These are phyloP conservation scores for Epichloe bromicola DNA, from an alignment of 2,329 filamentous ascomycete genomes.

Conservation along the genomic window DNA sequence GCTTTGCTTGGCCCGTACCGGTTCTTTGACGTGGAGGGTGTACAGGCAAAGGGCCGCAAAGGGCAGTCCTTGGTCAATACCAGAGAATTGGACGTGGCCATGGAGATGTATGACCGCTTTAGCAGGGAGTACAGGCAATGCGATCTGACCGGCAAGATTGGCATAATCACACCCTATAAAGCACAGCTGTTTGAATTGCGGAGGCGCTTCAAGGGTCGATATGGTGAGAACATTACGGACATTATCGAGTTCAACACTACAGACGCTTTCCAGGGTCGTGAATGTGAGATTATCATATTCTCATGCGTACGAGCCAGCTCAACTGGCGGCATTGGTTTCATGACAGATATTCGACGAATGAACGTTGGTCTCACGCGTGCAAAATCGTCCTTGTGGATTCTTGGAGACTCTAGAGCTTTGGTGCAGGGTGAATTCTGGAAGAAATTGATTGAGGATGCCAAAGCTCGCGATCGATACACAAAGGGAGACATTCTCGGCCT, in stretches of 20 bases:
- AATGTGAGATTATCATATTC: slow-evolving; percentile 97
- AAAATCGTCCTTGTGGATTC: slow-evolving; percentile 90
- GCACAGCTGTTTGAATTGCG: slow-evolving; percentile 76
- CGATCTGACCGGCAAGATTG: slow-evolving; percentile 72
- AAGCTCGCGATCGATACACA: slow-evolving; percentile 61
- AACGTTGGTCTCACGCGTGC: slow-evolving; percentile 96
- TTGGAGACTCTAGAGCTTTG: slow-evolving; percentile 81
- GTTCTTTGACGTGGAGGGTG: slow-evolving; percentile 91
- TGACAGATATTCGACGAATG: slow-evolving; percentile 97
- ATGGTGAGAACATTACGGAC: slow-evolving; percentile 61
- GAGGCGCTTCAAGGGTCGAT: slow-evolving; percentile 56
- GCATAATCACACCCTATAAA: slow-evolving; percentile 97
- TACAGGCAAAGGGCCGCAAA: slow-evolving; percentile 65
- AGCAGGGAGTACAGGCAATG: slow-evolving; percentile 54
- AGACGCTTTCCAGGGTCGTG: slow-evolving; percentile 92
- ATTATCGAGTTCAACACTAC: slow-evolving; percentile 96
- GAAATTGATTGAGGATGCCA: slow-evolving; percentile 72
- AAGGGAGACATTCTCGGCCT: slow-evolving; percentile 43
- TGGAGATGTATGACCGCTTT: slow-evolving; percentile 73
- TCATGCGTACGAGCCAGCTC: slow-evolving; percentile 90
- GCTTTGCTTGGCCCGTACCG: slow-evolving; percentile 78
- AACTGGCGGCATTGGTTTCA: slow-evolving; percentile 94
- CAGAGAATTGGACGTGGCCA: slow-evolving; percentile 73
- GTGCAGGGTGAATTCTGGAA: slow-evolving; percentile 85
- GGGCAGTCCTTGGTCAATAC: slow-evolving; percentile 86